Base-by-base conservation (phyloP, 805 yeast genomes). In the Hanseniaspora lindneri region DNA sequence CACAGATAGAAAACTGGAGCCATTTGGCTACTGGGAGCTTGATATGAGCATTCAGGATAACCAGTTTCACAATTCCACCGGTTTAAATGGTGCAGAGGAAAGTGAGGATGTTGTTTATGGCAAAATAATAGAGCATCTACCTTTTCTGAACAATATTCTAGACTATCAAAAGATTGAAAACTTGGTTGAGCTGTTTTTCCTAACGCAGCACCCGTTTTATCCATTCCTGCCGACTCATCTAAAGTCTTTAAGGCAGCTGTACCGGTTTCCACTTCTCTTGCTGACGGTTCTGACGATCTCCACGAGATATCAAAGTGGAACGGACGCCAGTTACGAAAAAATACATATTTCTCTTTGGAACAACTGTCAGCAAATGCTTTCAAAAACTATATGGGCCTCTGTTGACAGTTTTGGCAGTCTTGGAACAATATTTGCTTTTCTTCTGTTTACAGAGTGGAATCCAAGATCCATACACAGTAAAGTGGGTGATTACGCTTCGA, bases 401-500 rank as follows among this genome's bases (percentile, higher is more conserved):
- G 95, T 85, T 59, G 92, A 94, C 0, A 79, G 84, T 51, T 83
- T 92, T 6, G 67, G 95, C 53, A 80, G 92, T 0, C 75, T 87
- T 3, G 96, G 95, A 1, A 85, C 96, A 0, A 79, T 87, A 5
- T 71, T 83, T 52, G 88, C 96, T 0, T 84, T 88, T 58, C 64
- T 88, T 43, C 67, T 88, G 16, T 80, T 85, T 56, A 83, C 95
- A 0, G 96, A 89, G 62, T 88, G 97, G 97, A 86, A 87, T 56
- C 96, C 96, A 3, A 68, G 95, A 47, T 95, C 95, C 3, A 86
- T 87, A 52, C 96, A 87, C 62, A 81, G 87, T 80, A 67, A 86
- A 54, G 77, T 89, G 83, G 66, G 78, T 0, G 95, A 88, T 63
- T 83, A 85, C 64, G 94, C 89, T 1, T 80, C 81, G 56, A 63